phyloP scores from a whole-genome alignment of 805 yeast genomes.

The Ogataea minuta region DNA sequence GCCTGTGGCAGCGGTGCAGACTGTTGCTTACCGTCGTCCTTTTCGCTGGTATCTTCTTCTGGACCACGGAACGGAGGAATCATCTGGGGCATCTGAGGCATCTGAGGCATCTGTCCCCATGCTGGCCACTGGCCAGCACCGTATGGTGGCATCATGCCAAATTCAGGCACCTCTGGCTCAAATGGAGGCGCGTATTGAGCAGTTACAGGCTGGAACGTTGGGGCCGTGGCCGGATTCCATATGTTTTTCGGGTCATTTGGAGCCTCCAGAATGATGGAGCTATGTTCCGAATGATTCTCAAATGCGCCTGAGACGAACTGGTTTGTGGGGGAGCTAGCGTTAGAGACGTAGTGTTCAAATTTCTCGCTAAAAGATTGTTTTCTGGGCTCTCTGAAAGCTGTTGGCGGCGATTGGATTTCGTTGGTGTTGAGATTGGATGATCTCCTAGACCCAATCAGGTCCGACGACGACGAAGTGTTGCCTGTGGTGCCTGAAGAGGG shows the following conservation, averaged over 20 bases:
- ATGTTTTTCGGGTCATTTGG: conserved; percentile 35
- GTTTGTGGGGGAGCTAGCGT: conserved; percentile 27
- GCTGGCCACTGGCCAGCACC: conserved; percentile 17
- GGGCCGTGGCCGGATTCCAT: conserved; percentile 68
- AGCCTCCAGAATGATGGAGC: conserved; percentile 33
- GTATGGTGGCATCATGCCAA: conserved; percentile 20
- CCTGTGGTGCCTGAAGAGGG: conserved; percentile 9
- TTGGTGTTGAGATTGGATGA: conserved; percentile 46
- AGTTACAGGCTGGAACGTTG: conserved; percentile 52
- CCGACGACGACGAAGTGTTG: conserved; percentile 27
- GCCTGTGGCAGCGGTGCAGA: conserved; percentile 13
- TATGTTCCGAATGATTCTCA: conserved; percentile 34
- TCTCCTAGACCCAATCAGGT: conserved; percentile 46
- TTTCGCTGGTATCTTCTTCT: conserved; percentile 7
- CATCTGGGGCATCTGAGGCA: conserved; percentile 17
- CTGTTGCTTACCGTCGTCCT: conserved; percentile 2
- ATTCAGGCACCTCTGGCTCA: conserved; percentile 18
- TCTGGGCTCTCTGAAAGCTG: conserved; percentile 32
- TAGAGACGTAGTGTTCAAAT: conserved; percentile 51
- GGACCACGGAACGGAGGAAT: conserved; percentile 9
- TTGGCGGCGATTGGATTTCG: conserved; percentile 29
- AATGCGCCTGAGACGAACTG: conserved; percentile 22
- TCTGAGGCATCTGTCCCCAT: conserved; percentile 13
- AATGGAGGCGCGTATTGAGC: conserved; percentile 17
- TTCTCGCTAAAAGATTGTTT: conserved; percentile 58